Evolutionary conservation across 768 basidiomycete genomes (phyloP), one percentile per base, ranked within the genome.

Genomic region (Pleurotus salmoneostramineus): DNA sequence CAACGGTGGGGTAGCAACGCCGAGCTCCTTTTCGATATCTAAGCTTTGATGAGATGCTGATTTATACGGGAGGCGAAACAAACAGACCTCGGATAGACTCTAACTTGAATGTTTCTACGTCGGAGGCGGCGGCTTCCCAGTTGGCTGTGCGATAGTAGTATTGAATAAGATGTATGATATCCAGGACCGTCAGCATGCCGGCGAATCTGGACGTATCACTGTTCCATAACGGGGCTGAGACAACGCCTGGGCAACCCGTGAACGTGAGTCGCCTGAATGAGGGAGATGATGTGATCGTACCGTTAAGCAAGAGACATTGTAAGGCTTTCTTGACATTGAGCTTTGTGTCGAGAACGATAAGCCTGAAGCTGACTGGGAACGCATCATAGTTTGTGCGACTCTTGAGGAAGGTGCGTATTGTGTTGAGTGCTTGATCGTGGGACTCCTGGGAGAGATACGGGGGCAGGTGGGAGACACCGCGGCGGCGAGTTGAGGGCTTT

Each of bases 151-250:
- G 85, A 72, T 98, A 97, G 72, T 98, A 99, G 75, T 95, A 97
- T 66, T 99, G 97, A 63, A 99, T 98, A 62, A 99, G 85, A 70
- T 99, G 97, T 58, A 99, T 98, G 70, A 99, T 95, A 72, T 99
- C 97, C 58, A 94, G 83, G n/a, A 98, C 93, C 6, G 97, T 99
- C 67, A 99, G 89, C 96, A 99, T 98, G 60, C 97, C 97, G 6
- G 93, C 93, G 66, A 99, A 99, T 43, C 79, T 84, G 4, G 93
- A 95, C 60, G 83, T 85, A 62, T 94, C 91, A 71, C 94, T 96
- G 76, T 98, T 96, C 93, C 96, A 99, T 27, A 99, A 78, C 10
- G 97, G 96, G 0, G 97, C 97, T 4, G 97, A 98, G 17, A 98
- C 95, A 59, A 98, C 95, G 61, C 95, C 96, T 97, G 69, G 5